Evolutionary conservation across 1,284 basidiomycete genomes (phyloP).

Genomic region (Ceratobasidium sp.): DNA sequence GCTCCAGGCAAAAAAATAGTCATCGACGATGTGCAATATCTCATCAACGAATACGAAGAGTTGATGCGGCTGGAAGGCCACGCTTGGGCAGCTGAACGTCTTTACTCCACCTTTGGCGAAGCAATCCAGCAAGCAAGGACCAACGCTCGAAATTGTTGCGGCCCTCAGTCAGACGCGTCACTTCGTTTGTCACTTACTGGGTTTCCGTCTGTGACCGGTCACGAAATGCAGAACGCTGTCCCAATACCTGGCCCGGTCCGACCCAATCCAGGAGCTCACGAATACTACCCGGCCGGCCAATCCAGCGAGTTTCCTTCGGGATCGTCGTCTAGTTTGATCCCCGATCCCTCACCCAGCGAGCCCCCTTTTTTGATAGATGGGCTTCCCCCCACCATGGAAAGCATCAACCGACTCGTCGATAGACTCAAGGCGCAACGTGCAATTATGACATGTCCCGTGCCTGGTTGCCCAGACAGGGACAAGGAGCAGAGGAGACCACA

Average conservation of each 20-base stretch:
- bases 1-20: neutral
- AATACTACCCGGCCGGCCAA: neutral
- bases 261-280: neutral
- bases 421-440: neutral
- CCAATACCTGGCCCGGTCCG: neutral
- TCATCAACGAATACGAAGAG: neutral
- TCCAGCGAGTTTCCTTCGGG: neutral
- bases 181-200: too few relatives aligned
- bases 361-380: neutral
- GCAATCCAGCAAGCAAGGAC: neutral
- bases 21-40: neutral
- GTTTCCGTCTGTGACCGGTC: too few relatives aligned
- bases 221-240: neutral
- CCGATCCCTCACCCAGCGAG: too few relatives aligned
- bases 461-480: neutral
- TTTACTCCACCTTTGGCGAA: neutral
- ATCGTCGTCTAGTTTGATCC: neutral
- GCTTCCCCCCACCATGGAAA: neutral
- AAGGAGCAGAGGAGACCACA: constrained; percentile 13
- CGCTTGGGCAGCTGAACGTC: neutral
- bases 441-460: neutral
- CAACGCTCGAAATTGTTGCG: too few relatives aligned
- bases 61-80: neutral
- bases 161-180: too few relatives aligned
- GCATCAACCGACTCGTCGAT: neutral